Conservation (phyloP, 1,139 yeast species). For the Suhomyces terraborum region DNA sequence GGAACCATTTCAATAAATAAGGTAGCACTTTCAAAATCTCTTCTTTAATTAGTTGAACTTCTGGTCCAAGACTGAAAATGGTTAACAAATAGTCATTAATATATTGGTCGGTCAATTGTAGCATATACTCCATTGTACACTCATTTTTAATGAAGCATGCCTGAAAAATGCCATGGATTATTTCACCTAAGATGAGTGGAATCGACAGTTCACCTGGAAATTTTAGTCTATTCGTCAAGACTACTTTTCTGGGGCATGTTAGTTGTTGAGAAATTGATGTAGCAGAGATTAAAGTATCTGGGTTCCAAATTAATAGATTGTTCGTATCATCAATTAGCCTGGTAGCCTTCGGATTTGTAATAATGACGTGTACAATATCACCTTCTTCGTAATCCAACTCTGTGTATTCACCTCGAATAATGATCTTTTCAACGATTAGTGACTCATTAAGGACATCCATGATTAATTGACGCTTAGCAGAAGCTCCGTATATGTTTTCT, state of each 20-base stretch:
- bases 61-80: conserved; percentile 59
- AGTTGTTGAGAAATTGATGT: conserved; percentile 80
- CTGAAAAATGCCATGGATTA: conserved; percentile 81
- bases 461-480: conserved; percentile 45
- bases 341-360: conserved; percentile 41
- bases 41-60: conserved; percentile 45
- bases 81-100: conserved; percentile 47
- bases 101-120: conserved; percentile 45
- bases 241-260: conserved; percentile 70
- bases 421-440: conserved; percentile 37
- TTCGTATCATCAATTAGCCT: conserved; percentile 56
- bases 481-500: conserved; percentile 28
- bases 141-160: conserved; percentile 51
- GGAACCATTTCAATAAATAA: conserved; percentile 66
- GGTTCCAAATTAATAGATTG: conserved; percentile 74
- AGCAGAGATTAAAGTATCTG: conserved; percentile 79
- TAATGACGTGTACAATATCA: conserved; percentile 65
- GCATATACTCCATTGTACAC: conserved; percentile 49
- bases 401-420: conserved; percentile 53
- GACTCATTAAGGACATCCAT: conserved; percentile 47
- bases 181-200: conserved; percentile 72
- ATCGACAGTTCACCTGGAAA: conserved; percentile 59
- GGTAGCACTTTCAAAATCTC: conserved; percentile 56
- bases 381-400: conserved; percentile 42
- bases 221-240: conserved; percentile 55